phyloP scores from a whole-genome alignment of 768 basidiomycete genomes.

The Boletales sp. region DNA sequence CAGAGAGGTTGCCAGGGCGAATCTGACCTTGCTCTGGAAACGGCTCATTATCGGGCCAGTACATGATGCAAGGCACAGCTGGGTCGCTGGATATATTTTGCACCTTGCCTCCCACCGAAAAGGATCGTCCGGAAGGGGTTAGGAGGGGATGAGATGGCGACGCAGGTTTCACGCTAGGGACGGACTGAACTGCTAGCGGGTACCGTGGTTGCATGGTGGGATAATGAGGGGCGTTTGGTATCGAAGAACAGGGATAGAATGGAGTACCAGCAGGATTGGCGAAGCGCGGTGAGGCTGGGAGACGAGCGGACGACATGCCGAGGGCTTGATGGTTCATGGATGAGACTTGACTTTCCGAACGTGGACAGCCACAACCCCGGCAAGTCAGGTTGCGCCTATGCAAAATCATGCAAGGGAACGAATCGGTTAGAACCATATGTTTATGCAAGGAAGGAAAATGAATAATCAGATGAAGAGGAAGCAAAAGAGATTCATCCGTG shows the following conservation, averaged over 20 bases:
- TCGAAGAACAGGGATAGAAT: constrained; percentile 14
- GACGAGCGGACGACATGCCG: constrained; percentile 19
- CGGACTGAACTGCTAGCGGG: constrained; percentile 24
- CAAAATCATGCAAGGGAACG: constrained; percentile 47
- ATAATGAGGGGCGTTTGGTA: constrained; percentile 33
- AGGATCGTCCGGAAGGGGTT: constrained; percentile 78
- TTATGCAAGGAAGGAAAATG: constrained; percentile 9
- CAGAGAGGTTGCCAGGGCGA: constrained; percentile 53
- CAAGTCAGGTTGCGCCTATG: constrained; percentile 73
- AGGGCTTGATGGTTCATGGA: constrained; percentile 30
- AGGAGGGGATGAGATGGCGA: constrained; percentile 64
- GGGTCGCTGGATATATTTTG: constrained; percentile 78
- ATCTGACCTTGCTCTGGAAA: constrained; percentile 80
- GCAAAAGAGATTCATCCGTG: constrained; percentile 6
- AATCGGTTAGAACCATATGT: constrained; percentile 42
- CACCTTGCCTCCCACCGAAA: constrained; percentile 73
- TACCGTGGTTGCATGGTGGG: constrained; percentile 20
- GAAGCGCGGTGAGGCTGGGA: constrained; percentile 25
- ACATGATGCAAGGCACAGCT: constrained; percentile 73
- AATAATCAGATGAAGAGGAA: not conserved
- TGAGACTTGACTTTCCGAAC: constrained; percentile 35
- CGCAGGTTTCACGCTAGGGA: constrained; percentile 29
- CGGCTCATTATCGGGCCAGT: constrained; percentile 88
- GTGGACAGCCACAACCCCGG: constrained; percentile 72
- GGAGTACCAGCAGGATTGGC: constrained; percentile 16